Percentiles rank a stretch among this genome's conserved stretches.
phyloP scores from a whole-genome alignment of 2,329 filamentous ascomycete genomes.

The Stagonosporopsis chrysanthemi region DNA sequence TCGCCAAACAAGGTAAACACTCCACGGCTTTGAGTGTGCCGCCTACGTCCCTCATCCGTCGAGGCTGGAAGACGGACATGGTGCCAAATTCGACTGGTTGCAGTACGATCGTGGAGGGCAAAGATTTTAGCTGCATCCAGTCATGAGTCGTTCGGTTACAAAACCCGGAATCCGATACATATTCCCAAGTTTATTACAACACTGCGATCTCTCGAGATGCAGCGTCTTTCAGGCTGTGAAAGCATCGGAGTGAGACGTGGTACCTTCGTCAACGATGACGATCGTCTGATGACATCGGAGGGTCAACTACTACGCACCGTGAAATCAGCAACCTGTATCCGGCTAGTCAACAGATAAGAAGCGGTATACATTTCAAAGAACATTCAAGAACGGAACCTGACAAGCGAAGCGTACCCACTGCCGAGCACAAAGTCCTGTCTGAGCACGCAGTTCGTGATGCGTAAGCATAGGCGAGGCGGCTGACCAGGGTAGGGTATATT shows the following conservation, averaged over 20 bases:
- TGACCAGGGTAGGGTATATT: neutral
- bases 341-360: slow-evolving; percentile 9
- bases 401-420: slow-evolving; percentile 2
- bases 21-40: neutral
- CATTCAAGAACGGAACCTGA: slow-evolving; percentile 2
- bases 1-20: neutral
- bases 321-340: neutral
- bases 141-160: neutral
- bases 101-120: neutral
- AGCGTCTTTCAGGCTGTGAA: neutral
- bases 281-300: neutral
- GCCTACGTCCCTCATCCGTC: neutral
- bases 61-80: neutral
- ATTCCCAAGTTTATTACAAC: neutral
- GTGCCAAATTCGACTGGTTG: neutral
- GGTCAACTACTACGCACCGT: neutral
- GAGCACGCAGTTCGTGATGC: slow-evolving; percentile 7
- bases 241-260: neutral
- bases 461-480: slow-evolving; percentile 13
- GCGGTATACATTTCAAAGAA: neutral
- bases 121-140: neutral
- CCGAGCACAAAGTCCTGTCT: slow-evolving; percentile 5
- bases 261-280: neutral
- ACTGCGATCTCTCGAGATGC: neutral
- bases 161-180: neutral